Percentiles rank a stretch among this genome's conserved stretches.
Evolutionary conservation across 495 filamentous ascomycete genomes (phyloP).

Genomic region (Endocarpon pusillum): DNA sequence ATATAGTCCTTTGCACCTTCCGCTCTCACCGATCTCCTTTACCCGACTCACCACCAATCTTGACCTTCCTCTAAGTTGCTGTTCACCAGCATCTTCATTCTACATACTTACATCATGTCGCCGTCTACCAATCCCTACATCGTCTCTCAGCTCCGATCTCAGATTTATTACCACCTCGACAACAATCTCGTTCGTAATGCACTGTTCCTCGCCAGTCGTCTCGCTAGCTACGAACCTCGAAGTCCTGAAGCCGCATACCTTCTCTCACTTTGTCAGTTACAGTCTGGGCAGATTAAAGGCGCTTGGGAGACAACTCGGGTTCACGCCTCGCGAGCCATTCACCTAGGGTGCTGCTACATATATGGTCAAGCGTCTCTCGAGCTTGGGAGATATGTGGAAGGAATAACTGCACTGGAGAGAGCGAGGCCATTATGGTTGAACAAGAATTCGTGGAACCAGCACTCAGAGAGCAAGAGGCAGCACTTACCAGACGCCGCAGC

Average conservation of each 20-base stretch:
- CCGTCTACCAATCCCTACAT: conserved; percentile 45
- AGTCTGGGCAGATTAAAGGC: conserved; percentile 57
- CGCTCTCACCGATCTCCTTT: background rate
- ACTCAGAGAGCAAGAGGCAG: conserved; percentile 42
- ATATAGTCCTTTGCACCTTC: background rate
- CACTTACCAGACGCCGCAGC: conserved; percentile 72
- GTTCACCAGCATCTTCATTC: background rate
- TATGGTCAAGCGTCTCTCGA: conserved; percentile 78
- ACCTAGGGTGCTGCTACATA: conserved; percentile 80
- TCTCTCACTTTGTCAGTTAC: conserved; percentile 65
- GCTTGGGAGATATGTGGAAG: conserved; percentile 60
- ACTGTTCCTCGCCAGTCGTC: conserved; percentile 75
- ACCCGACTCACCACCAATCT: too few species aligned
- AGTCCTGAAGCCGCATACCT: conserved; percentile 68
- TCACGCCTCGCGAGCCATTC: conserved; percentile 43
- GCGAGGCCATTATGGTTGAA: conserved; percentile 24
- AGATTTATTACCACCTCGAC: conserved; percentile 86
- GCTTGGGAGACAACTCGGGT: conserved; percentile 56
- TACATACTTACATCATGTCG: conserved; percentile 38
- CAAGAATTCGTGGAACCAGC: conserved; percentile 37
- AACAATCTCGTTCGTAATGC: conserved; percentile 76
- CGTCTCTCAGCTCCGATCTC: conserved; percentile 59
- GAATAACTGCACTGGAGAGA: conserved; percentile 63
- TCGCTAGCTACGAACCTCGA: conserved; percentile 65
- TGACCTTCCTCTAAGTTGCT: too few species aligned